These are phyloP conservation scores for Phialemonium atrogriseum DNA, from an alignment of 2,329 filamentous ascomycete genomes.

Conservation along the genomic window DNA sequence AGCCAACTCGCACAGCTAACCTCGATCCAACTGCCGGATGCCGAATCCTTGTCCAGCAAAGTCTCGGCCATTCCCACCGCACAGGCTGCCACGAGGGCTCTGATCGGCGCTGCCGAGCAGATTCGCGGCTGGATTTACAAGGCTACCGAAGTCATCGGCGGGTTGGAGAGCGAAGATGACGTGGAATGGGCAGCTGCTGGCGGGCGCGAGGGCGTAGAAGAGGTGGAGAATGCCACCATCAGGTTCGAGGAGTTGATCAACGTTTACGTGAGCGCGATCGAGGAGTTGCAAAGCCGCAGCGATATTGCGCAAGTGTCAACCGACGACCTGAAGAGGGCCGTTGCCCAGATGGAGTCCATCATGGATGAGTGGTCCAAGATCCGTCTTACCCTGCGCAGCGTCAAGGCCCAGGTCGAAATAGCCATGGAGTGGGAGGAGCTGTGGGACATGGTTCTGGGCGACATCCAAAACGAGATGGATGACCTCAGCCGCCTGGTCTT, in stretches of 20 bases:
- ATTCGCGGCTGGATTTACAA: conserved; percentile 92
- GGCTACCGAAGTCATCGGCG: conserved; percentile 78
- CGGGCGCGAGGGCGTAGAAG: conserved; percentile 70
- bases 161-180: conserved; percentile 90
- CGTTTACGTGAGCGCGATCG: conserved; percentile 90
- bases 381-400: conserved; percentile 63
- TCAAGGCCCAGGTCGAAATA: conserved; percentile 87
- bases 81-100: conserved; percentile 70
- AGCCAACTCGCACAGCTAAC: conserved; percentile 90
- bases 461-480: conserved; percentile 75
- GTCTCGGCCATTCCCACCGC: conserved; percentile 81
- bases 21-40: conserved; percentile 79
- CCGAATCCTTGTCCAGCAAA: conserved; percentile 71
- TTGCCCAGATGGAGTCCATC: conserved; percentile 84
- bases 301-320: conserved; percentile 67
- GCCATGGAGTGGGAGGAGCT: conserved; percentile 99
- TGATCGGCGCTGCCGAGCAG: conserved; percentile 83
- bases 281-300: conserved; percentile 70
- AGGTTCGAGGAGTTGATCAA: conserved; percentile 86
- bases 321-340: conserved; percentile 65
- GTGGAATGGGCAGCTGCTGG: conserved; percentile 93
- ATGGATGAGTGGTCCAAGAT: conserved; percentile 79
- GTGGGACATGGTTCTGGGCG: conserved; percentile 87
- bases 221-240: conserved; percentile 65
- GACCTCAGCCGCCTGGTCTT: conserved; percentile 65